phyloP scores from a whole-genome alignment of 2,329 filamentous ascomycete species.

The Ambrosiella cleistominuta region DNA sequence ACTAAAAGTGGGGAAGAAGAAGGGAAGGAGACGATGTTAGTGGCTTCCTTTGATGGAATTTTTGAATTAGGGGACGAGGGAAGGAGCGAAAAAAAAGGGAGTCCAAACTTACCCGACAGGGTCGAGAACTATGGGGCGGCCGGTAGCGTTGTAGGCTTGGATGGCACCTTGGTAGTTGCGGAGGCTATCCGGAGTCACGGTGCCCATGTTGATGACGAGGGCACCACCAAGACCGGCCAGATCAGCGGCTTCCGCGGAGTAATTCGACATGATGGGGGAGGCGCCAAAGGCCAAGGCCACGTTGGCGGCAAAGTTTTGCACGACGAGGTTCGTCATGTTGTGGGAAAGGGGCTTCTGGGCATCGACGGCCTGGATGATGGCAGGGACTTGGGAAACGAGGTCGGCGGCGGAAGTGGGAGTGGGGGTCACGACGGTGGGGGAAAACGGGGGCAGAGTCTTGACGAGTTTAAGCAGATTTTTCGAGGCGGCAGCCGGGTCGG shows the following conservation, averaged over 20 bases:
- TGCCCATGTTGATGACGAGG: conserved; percentile 90
- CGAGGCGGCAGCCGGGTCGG: conserved; percentile 48
- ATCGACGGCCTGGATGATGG: conserved; percentile 43
- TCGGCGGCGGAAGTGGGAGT: neutral
- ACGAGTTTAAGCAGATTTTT: conserved; percentile 38
- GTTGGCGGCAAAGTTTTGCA: conserved; percentile 89
- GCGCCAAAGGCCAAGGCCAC: conserved; percentile 70
- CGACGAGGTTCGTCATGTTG: conserved; percentile 92
- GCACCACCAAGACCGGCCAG: conserved; percentile 60
- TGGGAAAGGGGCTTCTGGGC: conserved; percentile 58
- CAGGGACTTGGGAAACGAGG: conserved; percentile 16
- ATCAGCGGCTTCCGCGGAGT: conserved; percentile 64
- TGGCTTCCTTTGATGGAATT: too few species aligned
- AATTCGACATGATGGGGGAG: conserved; percentile 87
- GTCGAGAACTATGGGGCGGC: conserved; percentile 65
- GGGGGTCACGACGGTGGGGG: conserved; percentile 5
- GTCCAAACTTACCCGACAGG: conserved; percentile 53
- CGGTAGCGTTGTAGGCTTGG: conserved; percentile 60
- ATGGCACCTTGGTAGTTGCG: conserved; percentile 57
- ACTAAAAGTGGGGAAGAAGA: conserved; percentile 18
- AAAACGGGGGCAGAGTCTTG: conserved; percentile 21
- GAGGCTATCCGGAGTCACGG: conserved; percentile 59
- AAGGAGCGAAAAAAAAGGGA: neutral
- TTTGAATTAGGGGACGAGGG: too few species aligned
- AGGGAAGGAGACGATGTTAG: neutral